Evolutionary conservation across 768 basidiomycete species (phyloP).

Genomic region (Hortiboletus flavorubellus): DNA sequence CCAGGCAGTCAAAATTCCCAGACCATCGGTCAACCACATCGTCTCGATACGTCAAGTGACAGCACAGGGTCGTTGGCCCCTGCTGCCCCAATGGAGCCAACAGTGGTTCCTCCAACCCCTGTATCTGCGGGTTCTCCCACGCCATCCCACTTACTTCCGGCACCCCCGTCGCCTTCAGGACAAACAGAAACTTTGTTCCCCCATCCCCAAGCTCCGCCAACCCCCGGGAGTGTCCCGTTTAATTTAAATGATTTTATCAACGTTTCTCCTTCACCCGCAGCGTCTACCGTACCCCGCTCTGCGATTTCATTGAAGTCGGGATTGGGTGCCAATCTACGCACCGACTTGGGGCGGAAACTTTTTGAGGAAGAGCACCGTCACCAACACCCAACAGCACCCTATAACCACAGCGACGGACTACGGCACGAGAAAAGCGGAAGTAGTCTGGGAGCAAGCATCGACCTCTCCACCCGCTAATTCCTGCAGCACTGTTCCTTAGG

Average conservation of each 20-base stretch:
- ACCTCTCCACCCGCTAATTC: constrained; percentile 28
- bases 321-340: constrained; percentile 51
- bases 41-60: constrained; percentile 15
- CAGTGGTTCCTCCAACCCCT: constrained; percentile 34
- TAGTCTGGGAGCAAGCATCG: constrained; percentile 30
- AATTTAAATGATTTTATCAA: constrained; percentile 73
- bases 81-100: constrained; percentile 29
- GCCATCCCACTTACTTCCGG: constrained; percentile 24
- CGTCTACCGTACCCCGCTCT: constrained; percentile 31
- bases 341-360: constrained; percentile 62
- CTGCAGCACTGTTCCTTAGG: constrained; percentile 1
- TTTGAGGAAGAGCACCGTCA: constrained; percentile 66
- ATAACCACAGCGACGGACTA: constrained; percentile 20
- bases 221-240: constrained; percentile 42
- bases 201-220: constrained; percentile 35
- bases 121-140: constrained; percentile 23
- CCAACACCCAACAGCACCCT: constrained; percentile 15
- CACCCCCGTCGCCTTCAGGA: constrained; percentile 25
- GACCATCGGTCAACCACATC: constrained; percentile 15
- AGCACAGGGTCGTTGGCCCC: constrained; percentile 20
- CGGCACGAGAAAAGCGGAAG: constrained; percentile 26
- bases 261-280: constrained; percentile 61
- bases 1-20: constrained; percentile 28
- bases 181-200: constrained; percentile 17
- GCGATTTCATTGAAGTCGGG: constrained; percentile 31